phyloP scores from a whole-genome alignment of 2,329 filamentous ascomycete genomes.

The Talaromyces marneffei region DNA sequence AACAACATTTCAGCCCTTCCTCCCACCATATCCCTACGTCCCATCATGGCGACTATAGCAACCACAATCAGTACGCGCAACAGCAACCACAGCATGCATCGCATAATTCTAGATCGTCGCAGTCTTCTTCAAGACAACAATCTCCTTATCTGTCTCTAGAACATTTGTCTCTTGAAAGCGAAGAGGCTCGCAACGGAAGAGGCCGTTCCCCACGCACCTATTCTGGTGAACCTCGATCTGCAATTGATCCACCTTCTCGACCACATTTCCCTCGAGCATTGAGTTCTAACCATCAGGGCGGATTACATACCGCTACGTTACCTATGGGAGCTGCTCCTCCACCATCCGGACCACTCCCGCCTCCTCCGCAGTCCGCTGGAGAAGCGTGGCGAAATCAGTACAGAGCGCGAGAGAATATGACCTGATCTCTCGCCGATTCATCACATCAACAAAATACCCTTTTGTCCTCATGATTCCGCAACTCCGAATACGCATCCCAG shows the following conservation, averaged over 20 bases:
- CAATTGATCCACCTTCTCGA: constrained; percentile 33
- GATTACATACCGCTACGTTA: constrained; percentile 52
- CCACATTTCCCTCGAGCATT: constrained; percentile 36
- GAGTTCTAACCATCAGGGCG: constrained; percentile 33
- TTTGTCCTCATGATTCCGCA: not conserved
- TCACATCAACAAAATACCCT: not conserved
- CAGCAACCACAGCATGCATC: constrained; percentile 16
- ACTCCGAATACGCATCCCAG: not conserved
- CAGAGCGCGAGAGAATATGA: constrained; percentile 15
- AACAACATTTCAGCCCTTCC: constrained; percentile 16
- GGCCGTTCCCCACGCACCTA: constrained; percentile 26
- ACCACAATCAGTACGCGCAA: not conserved
- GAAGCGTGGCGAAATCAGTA: constrained; percentile 15
- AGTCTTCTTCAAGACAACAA: constrained; percentile 14
- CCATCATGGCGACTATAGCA: constrained; percentile 3
- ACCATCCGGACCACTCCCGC: constrained; percentile 51
- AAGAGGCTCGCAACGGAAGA: constrained; percentile 27
- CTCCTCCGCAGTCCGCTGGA: constrained; percentile 45
- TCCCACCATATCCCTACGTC: not conserved
- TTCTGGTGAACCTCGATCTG: constrained; percentile 32
- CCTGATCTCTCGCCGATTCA: not conserved
- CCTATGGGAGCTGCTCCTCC: constrained; percentile 58
- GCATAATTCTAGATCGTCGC: constrained; percentile 12
- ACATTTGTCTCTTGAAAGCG: constrained; percentile 40
- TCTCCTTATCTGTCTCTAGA: constrained; percentile 38